Evolutionary conservation across 2,329 filamentous ascomycete genomes (phyloP).

Genomic region (Aspergillus phoenicis): DNA sequence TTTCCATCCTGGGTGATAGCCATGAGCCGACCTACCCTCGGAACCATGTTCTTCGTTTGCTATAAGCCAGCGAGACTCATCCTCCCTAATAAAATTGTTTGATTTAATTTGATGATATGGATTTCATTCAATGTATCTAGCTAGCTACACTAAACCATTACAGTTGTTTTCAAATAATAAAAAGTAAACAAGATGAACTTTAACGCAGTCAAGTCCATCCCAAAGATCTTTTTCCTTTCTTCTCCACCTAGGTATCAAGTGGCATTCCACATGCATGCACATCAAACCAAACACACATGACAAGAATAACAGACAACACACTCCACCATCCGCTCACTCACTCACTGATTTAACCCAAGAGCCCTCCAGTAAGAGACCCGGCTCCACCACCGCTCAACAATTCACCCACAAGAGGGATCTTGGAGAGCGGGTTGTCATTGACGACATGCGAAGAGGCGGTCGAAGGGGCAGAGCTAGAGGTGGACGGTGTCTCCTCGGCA

Average conservation of each 20-base stretch:
- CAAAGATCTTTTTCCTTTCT: background rate
- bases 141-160: background rate
- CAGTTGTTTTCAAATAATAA: background rate
- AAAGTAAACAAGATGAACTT: background rate
- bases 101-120: background rate
- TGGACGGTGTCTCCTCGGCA: background rate
- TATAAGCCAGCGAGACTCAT: too few species aligned
- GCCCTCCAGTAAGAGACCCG: background rate
- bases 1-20: too few species aligned
- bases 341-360: background rate
- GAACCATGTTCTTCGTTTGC: too few species aligned
- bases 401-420: slow-evolving; percentile 29
- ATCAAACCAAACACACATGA: background rate
- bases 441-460: background rate
- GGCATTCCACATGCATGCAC: background rate
- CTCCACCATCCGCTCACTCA: background rate
- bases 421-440: slow-evolving; percentile 21
- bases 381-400: slow-evolving; percentile 19
- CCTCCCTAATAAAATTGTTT: too few species aligned
- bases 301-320: background rate
- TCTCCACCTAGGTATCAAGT: background rate
- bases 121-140: background rate
- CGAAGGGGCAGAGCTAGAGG: background rate
- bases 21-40: too few species aligned
- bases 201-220: background rate